Conservation (phyloP, 208 protist species). For the Herpetomonas tarakana region DNA sequence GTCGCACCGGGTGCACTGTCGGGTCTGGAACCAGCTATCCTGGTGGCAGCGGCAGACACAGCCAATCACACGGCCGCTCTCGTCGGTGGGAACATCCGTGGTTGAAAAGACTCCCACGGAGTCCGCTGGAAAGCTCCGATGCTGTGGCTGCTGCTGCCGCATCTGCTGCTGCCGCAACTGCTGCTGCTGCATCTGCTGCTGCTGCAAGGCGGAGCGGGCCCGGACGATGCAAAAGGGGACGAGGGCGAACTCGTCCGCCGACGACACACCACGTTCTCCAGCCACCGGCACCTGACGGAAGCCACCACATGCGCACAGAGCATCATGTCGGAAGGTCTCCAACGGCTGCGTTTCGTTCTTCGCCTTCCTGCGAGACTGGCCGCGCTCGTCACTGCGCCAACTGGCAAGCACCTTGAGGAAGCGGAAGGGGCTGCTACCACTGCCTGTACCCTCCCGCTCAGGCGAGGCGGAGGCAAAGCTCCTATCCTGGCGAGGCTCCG, state of each 20-base stretch:
- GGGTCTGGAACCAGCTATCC: neutral
- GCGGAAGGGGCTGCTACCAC: neutral
- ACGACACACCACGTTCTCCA: neutral
- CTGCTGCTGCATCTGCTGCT: neutral
- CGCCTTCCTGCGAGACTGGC: neutral
- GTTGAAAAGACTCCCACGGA: no score
- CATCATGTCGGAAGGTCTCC: neutral
- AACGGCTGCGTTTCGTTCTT: neutral
- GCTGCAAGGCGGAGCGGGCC: no score
- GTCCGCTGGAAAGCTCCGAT: no score
- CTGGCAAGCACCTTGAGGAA: neutral
- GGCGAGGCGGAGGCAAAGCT: no score
- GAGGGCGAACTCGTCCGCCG: neutral
- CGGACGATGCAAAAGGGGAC: neutral
- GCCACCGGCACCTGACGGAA: no score
- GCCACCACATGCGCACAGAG: neutral
- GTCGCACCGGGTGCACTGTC: neutral
- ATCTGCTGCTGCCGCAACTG: no score
- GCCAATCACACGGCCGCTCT: no score
- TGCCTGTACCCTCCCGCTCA: neutral
- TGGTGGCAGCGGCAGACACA: neutral
- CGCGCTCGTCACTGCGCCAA: neutral
- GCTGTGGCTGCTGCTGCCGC: no score
- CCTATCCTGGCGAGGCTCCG: no score
- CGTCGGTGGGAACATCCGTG: no score